Evolutionary conservation across 352 stramenopile species (phyloP), one percentile per base, ranked within the genome.

Genomic region (Globisporangium camurandrum): DNA sequence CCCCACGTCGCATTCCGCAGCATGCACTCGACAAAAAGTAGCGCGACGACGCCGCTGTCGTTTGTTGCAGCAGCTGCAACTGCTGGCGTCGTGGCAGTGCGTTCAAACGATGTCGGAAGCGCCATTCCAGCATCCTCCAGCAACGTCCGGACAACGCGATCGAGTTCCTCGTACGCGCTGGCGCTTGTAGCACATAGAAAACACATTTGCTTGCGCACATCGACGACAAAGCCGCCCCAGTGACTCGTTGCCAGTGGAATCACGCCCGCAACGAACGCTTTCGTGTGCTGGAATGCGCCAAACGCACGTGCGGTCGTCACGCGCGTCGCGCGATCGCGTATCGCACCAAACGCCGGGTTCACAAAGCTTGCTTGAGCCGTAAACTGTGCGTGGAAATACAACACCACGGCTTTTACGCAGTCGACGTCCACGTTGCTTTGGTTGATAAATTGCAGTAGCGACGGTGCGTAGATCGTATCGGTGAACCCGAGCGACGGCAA

Each of bases 31-130:
- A 49, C 30, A 20, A 56, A 56, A 20, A 56, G 28, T 30, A 56
- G 49, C 40, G 49, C 39, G 38, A 56, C n/a, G 14, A 56, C 8
- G 22, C 49, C 49, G 24, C 40, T 56, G 24, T 49, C 40, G 24
- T 36, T n/a, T n/a, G n/a, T n/a, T n/a, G n/a, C n/a, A n/a, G n/a
- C n/a, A n/a, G n/a, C 26, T 30, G 28, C 40, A 14, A 37, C n/a
- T 1, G 16, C 24, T 22, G 39, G 37, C 16, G 40, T 24, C 23
- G 40, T 22, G 14, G 39, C 28, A 27, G 1, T 48, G 7, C n/a
- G n/a, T n/a, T n/a, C n/a, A n/a, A 19, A 40, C 10, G 16, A 24
- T 8, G 19, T 16, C 24, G 47, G 28, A 33, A 55, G 49, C 39
- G 30, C 23, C 36, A 31, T 22, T 22, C 4, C 17, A 7, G 49